Evolutionary conservation across 768 basidiomycete species (phyloP).

Genomic region (Termitomyces eurrhizus): DNA sequence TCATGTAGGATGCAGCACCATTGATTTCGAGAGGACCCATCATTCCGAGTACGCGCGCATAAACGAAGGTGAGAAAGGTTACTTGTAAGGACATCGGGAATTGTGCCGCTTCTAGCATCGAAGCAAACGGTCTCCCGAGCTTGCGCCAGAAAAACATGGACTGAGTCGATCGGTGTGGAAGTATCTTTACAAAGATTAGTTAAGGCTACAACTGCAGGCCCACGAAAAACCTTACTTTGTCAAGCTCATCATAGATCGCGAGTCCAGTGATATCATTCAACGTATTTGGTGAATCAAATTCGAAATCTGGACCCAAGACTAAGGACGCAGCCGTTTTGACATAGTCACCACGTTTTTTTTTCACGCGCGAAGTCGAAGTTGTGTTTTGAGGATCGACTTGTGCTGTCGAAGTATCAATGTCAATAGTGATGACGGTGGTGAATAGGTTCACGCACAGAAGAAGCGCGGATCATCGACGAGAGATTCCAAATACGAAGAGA

Average conservation of each 20-base stretch:
- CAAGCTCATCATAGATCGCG: slow-evolving; percentile 16
- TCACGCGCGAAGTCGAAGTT: neutral
- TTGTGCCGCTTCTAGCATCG: slow-evolving; percentile 25
- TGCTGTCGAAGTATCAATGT: slow-evolving; percentile 6
- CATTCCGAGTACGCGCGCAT: slow-evolving; percentile 25
- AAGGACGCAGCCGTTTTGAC: slow-evolving; percentile 10
- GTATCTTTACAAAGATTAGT: slow-evolving; percentile 7
- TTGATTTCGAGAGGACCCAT: slow-evolving; percentile 23
- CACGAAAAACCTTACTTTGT: slow-evolving; percentile 12
- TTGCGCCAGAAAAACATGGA: slow-evolving; percentile 25
- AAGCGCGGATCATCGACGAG: slow-evolving; percentile 15
- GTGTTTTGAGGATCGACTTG: slow-evolving; percentile 6
- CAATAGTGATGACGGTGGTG: neutral
- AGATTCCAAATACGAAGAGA: slow-evolving; percentile 13
- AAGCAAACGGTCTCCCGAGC: slow-evolving; percentile 24
- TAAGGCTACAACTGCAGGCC: neutral
- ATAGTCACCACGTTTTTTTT: neutral
- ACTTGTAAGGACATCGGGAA: slow-evolving; percentile 23
- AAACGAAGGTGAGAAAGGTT: slow-evolving; percentile 26
- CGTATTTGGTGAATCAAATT: slow-evolving; percentile 8
- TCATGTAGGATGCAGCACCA: slow-evolving; percentile 25
- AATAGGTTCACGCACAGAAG: slow-evolving; percentile 9
- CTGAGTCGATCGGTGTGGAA: slow-evolving; percentile 15
- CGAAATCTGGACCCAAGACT: slow-evolving; percentile 14
- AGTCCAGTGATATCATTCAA: slow-evolving; percentile 9